phyloP scores from a whole-genome alignment of 371 early-diverging fungal species.

The Lichtheimia hyalospora region DNA sequence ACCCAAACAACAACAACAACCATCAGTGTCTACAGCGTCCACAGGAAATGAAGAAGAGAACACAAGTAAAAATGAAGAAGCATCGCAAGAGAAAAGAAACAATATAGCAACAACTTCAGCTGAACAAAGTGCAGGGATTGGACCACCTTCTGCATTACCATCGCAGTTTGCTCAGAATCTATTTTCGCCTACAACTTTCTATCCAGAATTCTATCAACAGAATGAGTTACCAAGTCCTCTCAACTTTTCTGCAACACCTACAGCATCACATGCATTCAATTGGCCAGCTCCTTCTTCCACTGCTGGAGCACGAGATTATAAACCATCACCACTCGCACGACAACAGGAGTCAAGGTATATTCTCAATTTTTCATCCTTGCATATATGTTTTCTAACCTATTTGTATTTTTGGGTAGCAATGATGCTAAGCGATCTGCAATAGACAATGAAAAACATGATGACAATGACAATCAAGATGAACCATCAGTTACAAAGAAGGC shows the following conservation, averaged over 20 bases:
- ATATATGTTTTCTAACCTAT: neutral
- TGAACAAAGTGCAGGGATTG: constrained; percentile 7
- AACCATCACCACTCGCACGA: constrained; percentile 7
- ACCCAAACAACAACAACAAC: constrained; percentile 9
- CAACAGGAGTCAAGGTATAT: neutral
- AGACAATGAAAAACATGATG: neutral
- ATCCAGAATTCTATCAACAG: constrained; percentile 74
- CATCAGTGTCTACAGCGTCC: constrained; percentile 2
- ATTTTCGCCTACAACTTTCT: constrained; percentile 77
- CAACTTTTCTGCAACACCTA: constrained; percentile 64
- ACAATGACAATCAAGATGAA: neutral
- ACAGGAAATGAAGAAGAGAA: neutral
- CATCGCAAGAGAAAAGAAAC: constrained; percentile 2
- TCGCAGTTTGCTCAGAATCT: constrained; percentile 77
- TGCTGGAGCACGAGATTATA: constrained; percentile 2
- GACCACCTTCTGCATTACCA: constrained; percentile 56
- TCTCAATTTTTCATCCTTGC: neutral
- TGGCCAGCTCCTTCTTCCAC: constrained; percentile 50
- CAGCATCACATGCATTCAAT: constrained; percentile 55
- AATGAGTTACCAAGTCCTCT: constrained; percentile 64
- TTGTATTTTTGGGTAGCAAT: neutral
- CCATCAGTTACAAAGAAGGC: neutral
- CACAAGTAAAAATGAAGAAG: neutral
- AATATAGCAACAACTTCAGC: constrained; percentile 6
- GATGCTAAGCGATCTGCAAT: neutral